These are phyloP conservation scores for Entomophthora muscae DNA, from an alignment of 371 early-diverging fungal genomes.

Conservation along the genomic window DNA sequence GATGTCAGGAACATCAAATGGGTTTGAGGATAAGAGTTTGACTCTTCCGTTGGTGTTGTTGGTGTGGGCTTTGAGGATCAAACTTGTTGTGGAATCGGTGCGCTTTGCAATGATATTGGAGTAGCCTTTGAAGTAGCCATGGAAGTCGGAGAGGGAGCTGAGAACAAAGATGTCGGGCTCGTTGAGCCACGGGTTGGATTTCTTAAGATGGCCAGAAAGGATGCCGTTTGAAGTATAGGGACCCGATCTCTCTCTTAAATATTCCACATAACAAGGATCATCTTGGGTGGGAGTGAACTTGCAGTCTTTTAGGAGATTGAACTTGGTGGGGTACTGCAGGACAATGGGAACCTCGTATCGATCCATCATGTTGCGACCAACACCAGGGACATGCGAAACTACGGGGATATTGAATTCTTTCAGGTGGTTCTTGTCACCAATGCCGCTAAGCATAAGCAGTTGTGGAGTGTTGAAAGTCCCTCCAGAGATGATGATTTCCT, in stretches of 20 bases:
- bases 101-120: background rate
- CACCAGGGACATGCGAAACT: background rate
- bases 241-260: background rate
- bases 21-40: background rate
- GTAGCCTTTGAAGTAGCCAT: slow-evolving; percentile 3
- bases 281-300: background rate
- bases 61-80: slow-evolving; percentile 6
- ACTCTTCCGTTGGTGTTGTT: background rate
- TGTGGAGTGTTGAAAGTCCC: slow-evolving; percentile 15
- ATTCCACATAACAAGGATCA: slow-evolving; percentile 6
- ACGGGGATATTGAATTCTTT: background rate
- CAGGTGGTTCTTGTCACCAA: slow-evolving; percentile 9
- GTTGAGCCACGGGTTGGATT: background rate
- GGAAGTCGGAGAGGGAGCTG: background rate
- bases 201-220: background rate
- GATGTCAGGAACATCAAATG: too few species aligned
- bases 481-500: too few species aligned
- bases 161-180: slow-evolving; percentile 4
- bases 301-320: slow-evolving; percentile 1
- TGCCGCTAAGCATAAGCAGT: slow-evolving; percentile 16
- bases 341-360: slow-evolving; percentile 1
- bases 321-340: background rate
- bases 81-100: background rate
- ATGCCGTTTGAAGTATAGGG: background rate
- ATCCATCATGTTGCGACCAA: slow-evolving; percentile 4